These are phyloP conservation scores for Pseudozyma sp. DNA, from an alignment of 1,284 basidiomycete genomes.

Conservation along the genomic window DNA sequence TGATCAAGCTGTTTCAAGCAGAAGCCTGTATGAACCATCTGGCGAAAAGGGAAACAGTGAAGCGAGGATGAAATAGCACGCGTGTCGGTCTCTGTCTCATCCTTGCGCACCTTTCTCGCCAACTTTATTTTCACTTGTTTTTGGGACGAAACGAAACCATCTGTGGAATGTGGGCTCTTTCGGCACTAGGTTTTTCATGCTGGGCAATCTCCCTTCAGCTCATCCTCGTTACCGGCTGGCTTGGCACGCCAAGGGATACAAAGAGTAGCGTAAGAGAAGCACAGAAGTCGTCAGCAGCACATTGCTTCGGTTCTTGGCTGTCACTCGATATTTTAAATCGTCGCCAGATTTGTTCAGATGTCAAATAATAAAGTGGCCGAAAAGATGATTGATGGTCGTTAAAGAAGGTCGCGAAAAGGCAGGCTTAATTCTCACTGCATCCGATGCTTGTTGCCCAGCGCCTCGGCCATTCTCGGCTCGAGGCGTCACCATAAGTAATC, in stretches of 20 bases:
- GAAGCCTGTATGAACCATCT: too few species aligned
- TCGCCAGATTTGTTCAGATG: background rate
- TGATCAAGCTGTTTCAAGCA: too few species aligned
- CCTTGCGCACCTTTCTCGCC: background rate
- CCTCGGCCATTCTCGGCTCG: too few species aligned
- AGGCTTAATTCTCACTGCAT: background rate
- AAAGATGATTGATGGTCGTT: background rate
- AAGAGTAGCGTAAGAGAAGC: too few species aligned
- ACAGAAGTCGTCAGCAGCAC: background rate
- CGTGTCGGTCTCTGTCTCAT: conserved; percentile 11
- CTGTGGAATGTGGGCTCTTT: conserved; percentile 10
- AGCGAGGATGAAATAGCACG: conserved; percentile 5
- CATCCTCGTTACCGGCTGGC: background rate
- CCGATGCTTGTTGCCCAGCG: too few species aligned
- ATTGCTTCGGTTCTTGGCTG: background rate
- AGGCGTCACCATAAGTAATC: too few species aligned
- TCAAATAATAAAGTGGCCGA: background rate
- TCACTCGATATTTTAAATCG: too few species aligned
- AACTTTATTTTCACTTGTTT: background rate
- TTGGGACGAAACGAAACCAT: background rate
- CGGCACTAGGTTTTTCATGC: background rate
- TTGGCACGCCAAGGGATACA: background rate
- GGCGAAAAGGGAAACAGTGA: background rate
- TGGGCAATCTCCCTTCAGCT: background rate
- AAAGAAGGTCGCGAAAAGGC: background rate